Evolutionary conservation across 306 rosid genomes (phyloP).

Genomic region (Quercus bicolor): DNA sequence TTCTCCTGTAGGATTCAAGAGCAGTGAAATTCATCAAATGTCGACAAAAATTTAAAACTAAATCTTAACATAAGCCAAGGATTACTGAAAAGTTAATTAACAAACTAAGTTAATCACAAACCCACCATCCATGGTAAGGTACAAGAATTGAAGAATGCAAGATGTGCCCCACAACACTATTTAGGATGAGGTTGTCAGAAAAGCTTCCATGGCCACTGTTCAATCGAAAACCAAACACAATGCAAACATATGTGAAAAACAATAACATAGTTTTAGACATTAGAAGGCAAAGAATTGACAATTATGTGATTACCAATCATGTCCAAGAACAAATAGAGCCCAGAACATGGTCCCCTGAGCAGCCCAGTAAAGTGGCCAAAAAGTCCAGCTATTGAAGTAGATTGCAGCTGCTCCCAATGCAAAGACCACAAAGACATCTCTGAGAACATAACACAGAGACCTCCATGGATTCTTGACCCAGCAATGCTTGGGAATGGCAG

Average conservation of each 20-base stretch:
- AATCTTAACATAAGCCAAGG: neutral
- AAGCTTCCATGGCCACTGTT: slow-evolving; percentile 98
- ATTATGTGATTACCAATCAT: slow-evolving; percentile 59
- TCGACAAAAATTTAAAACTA: slow-evolving; percentile 1
- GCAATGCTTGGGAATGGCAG: slow-evolving; percentile 83
- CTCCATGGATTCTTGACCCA: slow-evolving; percentile 81
- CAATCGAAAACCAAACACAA: slow-evolving; percentile 11
- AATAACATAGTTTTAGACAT: neutral
- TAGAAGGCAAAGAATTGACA: neutral
- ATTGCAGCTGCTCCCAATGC: slow-evolving; percentile 47
- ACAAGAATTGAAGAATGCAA: slow-evolving; percentile 88
- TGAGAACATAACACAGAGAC: slow-evolving; percentile 63
- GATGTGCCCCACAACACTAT: slow-evolving; percentile 72
- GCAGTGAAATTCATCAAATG: neutral
- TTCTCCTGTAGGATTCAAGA: slow-evolving; percentile 59
- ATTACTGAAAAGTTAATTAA: neutral
- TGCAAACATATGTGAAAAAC: neutral
- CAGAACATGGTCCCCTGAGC: slow-evolving; percentile 96
- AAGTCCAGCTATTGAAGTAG: slow-evolving; percentile 40
- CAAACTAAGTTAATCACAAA: neutral
- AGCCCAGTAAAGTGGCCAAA: slow-evolving; percentile 78
- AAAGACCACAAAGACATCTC: slow-evolving; percentile 47
- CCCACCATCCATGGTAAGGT: slow-evolving; percentile 91
- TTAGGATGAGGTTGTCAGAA: slow-evolving; percentile 55
- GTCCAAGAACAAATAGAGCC: slow-evolving; percentile 97